These are phyloP conservation scores for Aquilaria sinensis DNA, from an alignment of 345 rosid genomes.

Conservation along the genomic window DNA sequence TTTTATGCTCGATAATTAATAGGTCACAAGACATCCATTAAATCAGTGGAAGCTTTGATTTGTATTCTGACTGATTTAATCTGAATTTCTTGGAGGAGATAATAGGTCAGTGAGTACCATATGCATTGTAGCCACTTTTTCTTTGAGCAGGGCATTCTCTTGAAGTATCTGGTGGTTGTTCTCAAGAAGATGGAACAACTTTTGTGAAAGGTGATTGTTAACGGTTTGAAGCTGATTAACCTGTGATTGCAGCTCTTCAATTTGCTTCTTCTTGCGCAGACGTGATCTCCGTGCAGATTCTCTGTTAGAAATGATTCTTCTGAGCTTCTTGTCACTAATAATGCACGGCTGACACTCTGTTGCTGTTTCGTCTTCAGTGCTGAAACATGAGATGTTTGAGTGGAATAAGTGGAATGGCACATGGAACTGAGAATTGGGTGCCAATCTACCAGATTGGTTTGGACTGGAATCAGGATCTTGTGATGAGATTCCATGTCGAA, in stretches of 20 bases:
- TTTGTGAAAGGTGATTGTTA: slow-evolving; percentile 58
- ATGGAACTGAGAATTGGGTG: slow-evolving; percentile 22
- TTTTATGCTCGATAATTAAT: too few relatives aligned
- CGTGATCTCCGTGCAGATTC: slow-evolving; percentile 75
- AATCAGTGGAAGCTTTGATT: slow-evolving; percentile 11
- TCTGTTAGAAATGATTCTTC: slow-evolving; percentile 68
- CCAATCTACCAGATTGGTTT: slow-evolving; percentile 13
- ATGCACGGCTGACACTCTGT: slow-evolving; percentile 13
- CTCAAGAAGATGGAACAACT: slow-evolving; percentile 59
- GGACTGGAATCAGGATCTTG: slow-evolving; percentile 33
- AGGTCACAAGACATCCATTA: too few relatives aligned
- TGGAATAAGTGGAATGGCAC: slow-evolving; percentile 28
- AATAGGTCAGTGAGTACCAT: slow-evolving; percentile 41
- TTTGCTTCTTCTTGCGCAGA: slow-evolving; percentile 66
- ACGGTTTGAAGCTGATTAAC: slow-evolving; percentile 49
- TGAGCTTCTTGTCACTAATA: slow-evolving; percentile 47
- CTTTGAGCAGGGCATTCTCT: slow-evolving; percentile 70
- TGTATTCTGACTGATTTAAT: slow-evolving; percentile 17
- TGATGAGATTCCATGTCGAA: slow-evolving; percentile 19
- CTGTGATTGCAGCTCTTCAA: slow-evolving; percentile 66
- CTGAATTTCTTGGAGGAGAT: slow-evolving; percentile 34
- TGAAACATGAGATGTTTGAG: slow-evolving; percentile 22
- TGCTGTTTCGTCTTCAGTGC: slow-evolving; percentile 18
- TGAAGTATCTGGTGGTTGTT: slow-evolving; percentile 60
- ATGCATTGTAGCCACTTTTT: slow-evolving; percentile 61